Conservation (phyloP, 306 rosid genomes). For the Citrullus mucosospermus region DNA sequence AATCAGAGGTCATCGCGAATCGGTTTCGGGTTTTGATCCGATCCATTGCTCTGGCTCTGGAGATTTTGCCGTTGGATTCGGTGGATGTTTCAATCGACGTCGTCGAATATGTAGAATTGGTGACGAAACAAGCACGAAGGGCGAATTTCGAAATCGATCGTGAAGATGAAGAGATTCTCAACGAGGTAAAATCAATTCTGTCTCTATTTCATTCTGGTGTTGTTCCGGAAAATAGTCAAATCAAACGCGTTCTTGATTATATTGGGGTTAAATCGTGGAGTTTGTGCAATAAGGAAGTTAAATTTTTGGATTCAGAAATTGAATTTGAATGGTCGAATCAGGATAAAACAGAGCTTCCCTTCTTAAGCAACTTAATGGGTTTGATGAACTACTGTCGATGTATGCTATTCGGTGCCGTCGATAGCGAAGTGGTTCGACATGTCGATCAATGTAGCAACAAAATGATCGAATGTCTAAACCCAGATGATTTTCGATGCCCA, state of each 20-base stretch:
- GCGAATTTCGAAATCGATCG: constrained; percentile 30
- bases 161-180: constrained; percentile 30
- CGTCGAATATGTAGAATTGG: constrained; percentile 38
- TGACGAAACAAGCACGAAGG: constrained; percentile 36
- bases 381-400: constrained; percentile 51
- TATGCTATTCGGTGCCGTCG: constrained; percentile 28
- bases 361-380: constrained; percentile 38
- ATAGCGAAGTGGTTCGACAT: constrained; percentile 25
- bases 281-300: constrained; percentile 46
- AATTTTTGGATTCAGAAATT: constrained; percentile 57
- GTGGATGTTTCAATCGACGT: constrained; percentile 25
- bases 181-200: constrained; percentile 22
- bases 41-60: constrained; percentile 45
- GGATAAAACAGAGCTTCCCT: constrained; percentile 17
- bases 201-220: constrained; percentile 26
- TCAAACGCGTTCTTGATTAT: constrained; percentile 42
- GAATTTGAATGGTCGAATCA: constrained; percentile 31
- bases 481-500: constrained; percentile 78
- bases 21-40: constrained; percentile 35
- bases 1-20: constrained; percentile 35
- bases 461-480: constrained; percentile 16
- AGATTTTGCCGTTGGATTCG: constrained; percentile 29
- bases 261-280: constrained; percentile 50
- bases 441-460: background rate
- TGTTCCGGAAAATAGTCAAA: constrained; percentile 24